Percentiles rank a stretch among this genome's conserved stretches.
Evolutionary conservation across 352 stramenopile genomes (phyloP).

Genomic region (Phytophthora macrochlamydospora): DNA sequence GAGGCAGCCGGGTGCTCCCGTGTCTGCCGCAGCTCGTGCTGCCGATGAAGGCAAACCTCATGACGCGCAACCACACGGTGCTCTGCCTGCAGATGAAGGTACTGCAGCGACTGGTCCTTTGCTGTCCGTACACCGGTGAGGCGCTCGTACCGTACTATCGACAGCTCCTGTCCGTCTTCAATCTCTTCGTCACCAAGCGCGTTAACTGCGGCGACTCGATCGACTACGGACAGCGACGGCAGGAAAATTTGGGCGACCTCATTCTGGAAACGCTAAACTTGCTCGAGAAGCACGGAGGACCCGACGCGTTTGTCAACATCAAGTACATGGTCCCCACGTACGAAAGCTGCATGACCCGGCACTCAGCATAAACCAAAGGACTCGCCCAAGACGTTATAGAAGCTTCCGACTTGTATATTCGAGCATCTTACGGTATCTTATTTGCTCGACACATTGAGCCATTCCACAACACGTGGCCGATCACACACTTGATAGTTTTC

Average conservation of each 20-base stretch:
- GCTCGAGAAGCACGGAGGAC: constrained; percentile 85
- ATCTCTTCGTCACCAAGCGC: constrained; percentile 91
- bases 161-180: constrained; percentile 92
- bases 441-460: too few species aligned
- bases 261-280: constrained; percentile 91
- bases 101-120: constrained; percentile 70
- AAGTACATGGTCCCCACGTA: constrained; percentile 98
- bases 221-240: constrained; percentile 90
- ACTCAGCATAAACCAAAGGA: constrained; percentile 14
- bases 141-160: constrained; percentile 93
- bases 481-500: too few species aligned
- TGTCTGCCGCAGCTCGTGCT: constrained; percentile 57
- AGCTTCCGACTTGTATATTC: too few species aligned
- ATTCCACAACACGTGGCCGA: too few species aligned
- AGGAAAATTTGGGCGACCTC: constrained; percentile 89
- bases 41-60: constrained; percentile 89
- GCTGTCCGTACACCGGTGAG: constrained; percentile 81
- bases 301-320: constrained; percentile 94
- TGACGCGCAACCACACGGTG: constrained; percentile 76
- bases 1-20: constrained; percentile 63
- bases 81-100: constrained; percentile 83
- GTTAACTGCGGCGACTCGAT: constrained; percentile 94
- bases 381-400: background rate
- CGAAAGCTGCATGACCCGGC: constrained; percentile 78
- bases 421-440: too few species aligned